Base-by-base conservation (phyloP, 441 rosid genomes). In the Gossypium lobatum region DNA sequence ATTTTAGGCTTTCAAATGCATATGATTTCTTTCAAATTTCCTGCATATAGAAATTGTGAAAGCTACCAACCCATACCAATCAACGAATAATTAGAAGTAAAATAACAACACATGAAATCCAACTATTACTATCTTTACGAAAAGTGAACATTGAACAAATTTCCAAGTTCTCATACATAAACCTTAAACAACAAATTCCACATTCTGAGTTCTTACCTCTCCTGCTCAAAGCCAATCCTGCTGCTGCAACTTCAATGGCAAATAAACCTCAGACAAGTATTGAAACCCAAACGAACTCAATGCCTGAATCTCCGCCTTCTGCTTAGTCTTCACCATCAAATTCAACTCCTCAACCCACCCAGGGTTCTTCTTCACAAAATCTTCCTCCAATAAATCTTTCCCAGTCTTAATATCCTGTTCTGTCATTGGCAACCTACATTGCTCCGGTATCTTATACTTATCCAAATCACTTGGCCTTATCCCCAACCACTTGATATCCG, bases 231-330 rank as follows among this genome's bases (percentile, higher is more conserved):
- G 87, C 98, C 99, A 93, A 77, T 95, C 99, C 79, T 89, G 90
- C 87, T 95, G 96, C 89, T 95, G 99, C 90, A 93, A 84, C 84
- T 95, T 95, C 82, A 93, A 75, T 11, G 99, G 98, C 86, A 95
- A 81, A 80, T 95, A 95, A 81, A 95, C 98, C 85, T 95, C 93
- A 16, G 99, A 89, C 75, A 95, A 84, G 76, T 95, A 93, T 84
- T 95, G 98, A 79, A 95, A 95, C 77, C 97, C 98, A 13, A 93
- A 95, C 1, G 97, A 67, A 68, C 98, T 93, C 91, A 95, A 74
- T 6, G 99, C 99, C 89, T 95, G 99, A 86, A 93, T 95, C 83
- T 95, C 99, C 71, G 99, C 98, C 88, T 95, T 95, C 82, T 95
- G 97, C 81, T 90, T 95, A 1, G 97, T 87, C 78, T 93, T 95